Conservation (phyloP, 345 rosid species). For the Sonneratia alba region DNA sequence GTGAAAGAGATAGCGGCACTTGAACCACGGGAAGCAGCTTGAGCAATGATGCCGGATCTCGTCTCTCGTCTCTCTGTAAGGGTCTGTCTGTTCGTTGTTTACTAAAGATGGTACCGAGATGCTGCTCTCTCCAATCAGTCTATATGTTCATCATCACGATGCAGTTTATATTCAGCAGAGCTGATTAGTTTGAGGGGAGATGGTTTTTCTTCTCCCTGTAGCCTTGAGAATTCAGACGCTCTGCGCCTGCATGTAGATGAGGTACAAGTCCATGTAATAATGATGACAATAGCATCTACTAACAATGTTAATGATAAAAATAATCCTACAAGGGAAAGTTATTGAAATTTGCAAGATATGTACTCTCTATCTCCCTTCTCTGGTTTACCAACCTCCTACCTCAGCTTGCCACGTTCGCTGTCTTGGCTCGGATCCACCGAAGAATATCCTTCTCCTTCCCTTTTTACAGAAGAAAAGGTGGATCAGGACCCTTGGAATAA, state of each 20-base stretch:
- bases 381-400: no score
- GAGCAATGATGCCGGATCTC: neutral
- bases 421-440: no score
- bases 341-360: neutral
- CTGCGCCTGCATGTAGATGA: neutral
- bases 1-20: slow-evolving; percentile 77
- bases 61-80: neutral
- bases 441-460: no score
- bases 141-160: neutral
- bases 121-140: neutral
- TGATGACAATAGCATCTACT: neutral
- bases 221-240: neutral
- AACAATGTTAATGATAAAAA: neutral
- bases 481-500: no score
- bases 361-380: neutral
- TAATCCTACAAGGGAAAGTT: neutral
- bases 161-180: neutral
- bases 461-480: no score
- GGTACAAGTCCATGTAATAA: neutral
- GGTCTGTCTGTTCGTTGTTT: neutral
- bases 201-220: neutral
- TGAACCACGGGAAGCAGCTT: slow-evolving; percentile 32
- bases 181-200: neutral
- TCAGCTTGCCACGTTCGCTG: no score
- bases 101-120: neutral